These are phyloP conservation scores for Leishmania martiniquensis DNA, from an alignment of 208 protist species.

Conservation along the genomic window DNA sequence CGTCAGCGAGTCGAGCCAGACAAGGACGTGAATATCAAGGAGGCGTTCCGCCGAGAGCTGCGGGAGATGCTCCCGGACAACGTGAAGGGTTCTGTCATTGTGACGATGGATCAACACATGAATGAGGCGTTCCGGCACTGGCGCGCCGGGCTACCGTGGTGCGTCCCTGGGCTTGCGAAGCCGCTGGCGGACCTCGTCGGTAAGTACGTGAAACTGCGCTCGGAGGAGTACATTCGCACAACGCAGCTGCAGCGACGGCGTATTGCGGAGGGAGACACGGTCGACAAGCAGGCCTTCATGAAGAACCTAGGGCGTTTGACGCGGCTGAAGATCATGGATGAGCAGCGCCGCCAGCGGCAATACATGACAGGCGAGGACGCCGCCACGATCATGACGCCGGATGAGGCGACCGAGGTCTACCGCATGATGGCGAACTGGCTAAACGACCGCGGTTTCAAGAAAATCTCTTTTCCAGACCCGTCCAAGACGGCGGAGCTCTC, in stretches of 20 bases:
- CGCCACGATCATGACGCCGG: constrained; percentile 82
- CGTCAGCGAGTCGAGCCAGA: constrained; percentile 99
- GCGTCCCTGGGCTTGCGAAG: constrained; percentile 97
- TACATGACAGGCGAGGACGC: constrained; percentile 99
- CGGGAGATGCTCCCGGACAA: constrained; percentile 99
- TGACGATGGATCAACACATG: constrained; percentile 99
- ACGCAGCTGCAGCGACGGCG: constrained; percentile 99
- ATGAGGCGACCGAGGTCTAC: constrained; percentile 99
- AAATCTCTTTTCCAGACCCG: constrained; percentile 99
- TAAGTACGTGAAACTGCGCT: constrained; percentile 99
- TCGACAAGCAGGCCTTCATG: constrained; percentile 99
- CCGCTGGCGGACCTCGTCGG: constrained; percentile 99
- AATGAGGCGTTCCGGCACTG: constrained; percentile 99
- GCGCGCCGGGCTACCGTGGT: constrained; percentile 99
- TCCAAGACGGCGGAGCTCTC: constrained; percentile 99
- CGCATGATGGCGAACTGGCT: constrained; percentile 99
- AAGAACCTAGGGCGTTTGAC: constrained; percentile 99
- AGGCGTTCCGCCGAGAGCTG: constrained; percentile 99
- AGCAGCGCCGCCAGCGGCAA: constrained; percentile 98
- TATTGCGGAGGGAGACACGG: constrained; percentile 98
- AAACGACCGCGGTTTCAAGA: constrained; percentile 98
- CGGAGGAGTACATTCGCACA: constrained; percentile 99
- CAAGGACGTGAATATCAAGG: constrained; percentile 99
- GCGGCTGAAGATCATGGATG: constrained; percentile 99
- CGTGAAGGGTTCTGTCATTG: constrained; percentile 96